Percentiles rank a stretch among this genome's conserved stretches.
These are phyloP conservation scores for Malus hybrid DNA, from an alignment of 331 rosid genomes.

Conservation along the genomic window DNA sequence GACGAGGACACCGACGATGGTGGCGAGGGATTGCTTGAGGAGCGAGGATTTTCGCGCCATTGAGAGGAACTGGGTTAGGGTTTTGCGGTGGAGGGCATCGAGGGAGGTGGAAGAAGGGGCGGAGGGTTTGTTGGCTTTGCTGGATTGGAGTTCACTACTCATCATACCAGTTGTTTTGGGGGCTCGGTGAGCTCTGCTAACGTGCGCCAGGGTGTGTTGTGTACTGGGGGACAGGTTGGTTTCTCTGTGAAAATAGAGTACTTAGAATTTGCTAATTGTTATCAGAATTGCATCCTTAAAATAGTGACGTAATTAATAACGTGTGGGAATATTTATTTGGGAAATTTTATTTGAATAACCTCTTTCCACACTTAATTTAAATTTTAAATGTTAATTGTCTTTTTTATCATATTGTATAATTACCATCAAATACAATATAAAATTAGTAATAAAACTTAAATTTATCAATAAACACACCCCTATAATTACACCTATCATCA, in stretches of 20 bases:
- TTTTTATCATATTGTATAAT: no score
- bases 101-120: background rate
- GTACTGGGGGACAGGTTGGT: background rate
- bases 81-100: background rate
- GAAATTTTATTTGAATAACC: no score
- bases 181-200: background rate
- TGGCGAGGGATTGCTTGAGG: constrained; percentile 47
- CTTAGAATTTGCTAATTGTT: no score
- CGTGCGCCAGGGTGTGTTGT: background rate
- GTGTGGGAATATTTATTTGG: no score
- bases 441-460: no score
- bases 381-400: no score
- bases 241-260: background rate
- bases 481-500: no score
- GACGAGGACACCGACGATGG: constrained; percentile 28
- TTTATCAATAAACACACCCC: no score
- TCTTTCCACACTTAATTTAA: no score
- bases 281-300: no score
- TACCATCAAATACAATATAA: no score
- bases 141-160: constrained; percentile 8
- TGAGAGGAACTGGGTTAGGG: background rate
- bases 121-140: constrained; percentile 6
- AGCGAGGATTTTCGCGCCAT: constrained; percentile 64
- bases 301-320: no score
- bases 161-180: background rate